Percentiles rank a stretch among this genome's conserved stretches.
Conservation (phyloP, 768 basidiomycete genomes). For the Multifurca ochricompacta region DNA sequence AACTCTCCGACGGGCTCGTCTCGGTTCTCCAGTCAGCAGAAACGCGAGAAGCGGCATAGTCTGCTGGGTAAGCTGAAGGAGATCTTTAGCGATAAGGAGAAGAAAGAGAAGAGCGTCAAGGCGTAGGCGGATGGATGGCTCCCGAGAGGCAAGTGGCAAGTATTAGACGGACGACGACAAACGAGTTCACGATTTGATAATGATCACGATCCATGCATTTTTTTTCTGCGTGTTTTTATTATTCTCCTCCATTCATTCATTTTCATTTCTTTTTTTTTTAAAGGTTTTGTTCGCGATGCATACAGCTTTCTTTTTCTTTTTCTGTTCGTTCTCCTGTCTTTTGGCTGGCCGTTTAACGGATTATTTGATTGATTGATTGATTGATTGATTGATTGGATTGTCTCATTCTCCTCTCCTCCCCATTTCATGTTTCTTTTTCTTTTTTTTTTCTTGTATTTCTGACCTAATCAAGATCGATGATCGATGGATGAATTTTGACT, state of each 20-base stretch:
- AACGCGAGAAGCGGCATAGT: conserved; percentile 20
- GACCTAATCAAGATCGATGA: too few relatives aligned
- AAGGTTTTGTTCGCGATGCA: background rate
- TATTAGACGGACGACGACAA: too few relatives aligned
- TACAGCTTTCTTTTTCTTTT: background rate
- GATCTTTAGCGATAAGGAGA: conserved; percentile 18
- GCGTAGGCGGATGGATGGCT: too few relatives aligned
- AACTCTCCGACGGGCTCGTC: conserved; percentile 13
- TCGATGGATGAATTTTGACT: too few relatives aligned
- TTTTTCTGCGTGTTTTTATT: background rate
- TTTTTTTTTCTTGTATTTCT: too few relatives aligned
- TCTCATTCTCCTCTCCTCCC: background rate
- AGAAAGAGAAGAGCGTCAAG: conserved; percentile 14
- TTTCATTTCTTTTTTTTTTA: background rate
- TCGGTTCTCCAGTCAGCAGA: conserved; percentile 15
- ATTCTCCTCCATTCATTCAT: background rate
- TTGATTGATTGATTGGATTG: background rate
- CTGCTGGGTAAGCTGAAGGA: conserved; percentile 19
- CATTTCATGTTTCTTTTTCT: too few relatives aligned
- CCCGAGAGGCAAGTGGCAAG: too few relatives aligned
- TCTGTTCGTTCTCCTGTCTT: background rate
- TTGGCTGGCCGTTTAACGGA: background rate
- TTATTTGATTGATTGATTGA: too few relatives aligned
- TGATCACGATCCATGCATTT: background rate
- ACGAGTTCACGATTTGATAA: background rate